A percentile compares a stretch with the other conserved stretches of the same genome.
phyloP scores from a whole-genome alignment of 2,329 filamentous ascomycete genomes.

The Trichoderma guizhouense region DNA sequence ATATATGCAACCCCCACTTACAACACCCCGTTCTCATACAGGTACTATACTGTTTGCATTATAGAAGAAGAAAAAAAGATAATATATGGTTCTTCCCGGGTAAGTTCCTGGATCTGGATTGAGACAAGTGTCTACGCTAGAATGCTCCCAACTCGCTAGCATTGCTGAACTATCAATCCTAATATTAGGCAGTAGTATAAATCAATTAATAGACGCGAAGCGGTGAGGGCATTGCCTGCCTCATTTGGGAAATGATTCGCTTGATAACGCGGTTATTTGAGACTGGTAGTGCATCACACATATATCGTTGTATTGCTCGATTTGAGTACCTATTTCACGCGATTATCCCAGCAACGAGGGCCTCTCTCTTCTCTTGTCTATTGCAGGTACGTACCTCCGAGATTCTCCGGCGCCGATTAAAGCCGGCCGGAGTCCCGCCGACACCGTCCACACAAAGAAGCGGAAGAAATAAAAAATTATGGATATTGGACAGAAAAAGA shows the following conservation, averaged over 20 bases:
- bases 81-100: background rate
- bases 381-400: slow-evolving; percentile 6
- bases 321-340: background rate
- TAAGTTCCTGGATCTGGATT: background rate
- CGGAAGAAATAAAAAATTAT: background rate
- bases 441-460: background rate
- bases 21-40: background rate
- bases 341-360: background rate
- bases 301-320: background rate
- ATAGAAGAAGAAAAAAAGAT: background rate
- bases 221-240: background rate
- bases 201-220: too few relatives aligned
- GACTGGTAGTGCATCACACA: background rate
- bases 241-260: background rate
- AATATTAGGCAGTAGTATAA: background rate
- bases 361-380: too few relatives aligned
- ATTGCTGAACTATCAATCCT: background rate
- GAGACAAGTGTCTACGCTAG: slow-evolving; percentile 4
- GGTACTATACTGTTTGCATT: background rate
- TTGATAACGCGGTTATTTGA: background rate
- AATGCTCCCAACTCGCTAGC: background rate
- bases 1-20: background rate
- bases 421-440: background rate
- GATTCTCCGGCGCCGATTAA: background rate
- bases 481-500: background rate